A percentile compares a stretch with the other conserved stretches of the same genome.
Conservation (phyloP, 306 rosid species). For the Oxytropis ochrocephala region DNA sequence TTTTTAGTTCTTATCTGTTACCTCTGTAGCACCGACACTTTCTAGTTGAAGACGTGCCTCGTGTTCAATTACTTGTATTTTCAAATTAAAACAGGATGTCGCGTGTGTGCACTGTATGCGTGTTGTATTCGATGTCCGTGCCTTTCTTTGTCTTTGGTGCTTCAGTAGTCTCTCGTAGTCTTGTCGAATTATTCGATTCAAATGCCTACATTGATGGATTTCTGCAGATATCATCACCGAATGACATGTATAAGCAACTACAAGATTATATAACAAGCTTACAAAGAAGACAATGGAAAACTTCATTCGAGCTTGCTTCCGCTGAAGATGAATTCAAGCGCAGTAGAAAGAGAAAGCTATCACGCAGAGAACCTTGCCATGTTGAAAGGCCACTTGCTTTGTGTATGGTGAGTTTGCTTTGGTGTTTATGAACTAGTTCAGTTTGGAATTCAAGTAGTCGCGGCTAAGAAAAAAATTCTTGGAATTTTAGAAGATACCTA, state of each 20-base stretch:
- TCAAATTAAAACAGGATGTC: too few relatives aligned
- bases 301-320: slow-evolving; percentile 90
- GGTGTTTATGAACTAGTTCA: too few relatives aligned
- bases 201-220: slow-evolving; percentile 6
- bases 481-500: too few relatives aligned
- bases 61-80: too few relatives aligned
- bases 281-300: slow-evolving; percentile 91
- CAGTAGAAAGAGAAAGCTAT: slow-evolving; percentile 83
- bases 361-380: slow-evolving; percentile 64
- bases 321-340: slow-evolving; percentile 84
- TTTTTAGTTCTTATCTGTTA: too few relatives aligned
- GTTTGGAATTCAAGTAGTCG: too few relatives aligned
- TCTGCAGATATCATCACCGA: slow-evolving; percentile 77
- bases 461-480: too few relatives aligned
- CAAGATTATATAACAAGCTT: slow-evolving; percentile 94
- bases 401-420: slow-evolving; percentile 62
- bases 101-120: too few relatives aligned
- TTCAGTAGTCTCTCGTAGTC: neutral
- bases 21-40: too few relatives aligned
- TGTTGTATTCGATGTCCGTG: too few relatives aligned
- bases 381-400: slow-evolving; percentile 80
- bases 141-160: too few relatives aligned
- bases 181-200: neutral
- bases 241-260: slow-evolving; percentile 89
- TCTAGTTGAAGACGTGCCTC: too few relatives aligned